A percentile compares a stretch with the other conserved stretches of the same genome.
phyloP scores from a whole-genome alignment of 140 eudicot genomes.

The Flaveria floridana region DNA sequence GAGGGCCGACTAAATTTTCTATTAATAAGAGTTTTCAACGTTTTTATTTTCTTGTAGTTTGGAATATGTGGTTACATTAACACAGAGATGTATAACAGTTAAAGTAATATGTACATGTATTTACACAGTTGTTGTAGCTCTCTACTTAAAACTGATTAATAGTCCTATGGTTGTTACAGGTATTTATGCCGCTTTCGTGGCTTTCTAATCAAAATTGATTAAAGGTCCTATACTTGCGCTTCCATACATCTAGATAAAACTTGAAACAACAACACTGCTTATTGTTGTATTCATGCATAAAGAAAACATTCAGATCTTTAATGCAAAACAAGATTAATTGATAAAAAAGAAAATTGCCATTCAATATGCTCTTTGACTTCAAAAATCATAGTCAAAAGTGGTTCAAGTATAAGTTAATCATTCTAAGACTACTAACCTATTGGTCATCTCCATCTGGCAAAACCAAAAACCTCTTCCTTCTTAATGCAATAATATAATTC shows the following conservation, averaged over 20 bases:
- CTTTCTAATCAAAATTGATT: too few species aligned
- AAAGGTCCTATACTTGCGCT: not conserved
- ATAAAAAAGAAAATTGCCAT: not conserved
- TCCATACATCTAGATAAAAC: not conserved
- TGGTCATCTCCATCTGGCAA: conserved; percentile 29
- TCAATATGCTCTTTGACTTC: not conserved
- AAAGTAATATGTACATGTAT: too few species aligned
- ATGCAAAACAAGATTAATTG: conserved; percentile 2
- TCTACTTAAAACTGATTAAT: too few species aligned
- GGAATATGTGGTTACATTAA: not conserved
- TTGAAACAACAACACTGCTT: not conserved
- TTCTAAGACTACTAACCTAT: conserved; percentile 29
- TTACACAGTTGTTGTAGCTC: too few species aligned
- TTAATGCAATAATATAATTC: not conserved
- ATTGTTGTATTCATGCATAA: not conserved
- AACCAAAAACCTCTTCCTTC: conserved; percentile 16
- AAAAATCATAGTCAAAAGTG: not conserved
- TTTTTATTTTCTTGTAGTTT: not conserved
- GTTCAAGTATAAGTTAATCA: not conserved
- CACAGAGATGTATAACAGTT: too few species aligned
- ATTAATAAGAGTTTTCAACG: not conserved
- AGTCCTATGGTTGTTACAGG: too few species aligned
- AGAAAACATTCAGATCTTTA: not conserved
- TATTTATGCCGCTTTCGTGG: too few species aligned
- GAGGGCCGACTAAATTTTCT: not conserved